Evolutionary conservation across 345 rosid species (phyloP).

Genomic region (Eucalyptus cladocalyx): DNA sequence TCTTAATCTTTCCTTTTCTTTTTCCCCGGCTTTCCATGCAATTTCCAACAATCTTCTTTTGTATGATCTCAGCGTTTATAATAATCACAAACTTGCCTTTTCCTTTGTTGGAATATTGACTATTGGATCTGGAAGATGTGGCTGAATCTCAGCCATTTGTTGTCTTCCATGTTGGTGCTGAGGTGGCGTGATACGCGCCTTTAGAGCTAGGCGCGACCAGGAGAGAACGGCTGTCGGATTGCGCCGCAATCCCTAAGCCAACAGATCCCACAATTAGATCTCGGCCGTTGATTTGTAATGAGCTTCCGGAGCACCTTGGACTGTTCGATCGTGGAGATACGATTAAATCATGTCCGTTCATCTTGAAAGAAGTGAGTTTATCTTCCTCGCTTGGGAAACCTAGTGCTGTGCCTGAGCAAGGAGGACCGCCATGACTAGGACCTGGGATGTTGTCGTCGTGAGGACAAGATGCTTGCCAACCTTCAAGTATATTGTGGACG

Average conservation of each 20-base stretch:
- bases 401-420: neutral
- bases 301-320: no score
- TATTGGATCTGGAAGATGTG: neutral
- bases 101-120: neutral
- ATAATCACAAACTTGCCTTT: neutral
- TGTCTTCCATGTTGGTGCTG: neutral
- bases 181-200: neutral
- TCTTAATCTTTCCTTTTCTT: neutral
- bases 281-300: no score
- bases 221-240: neutral
- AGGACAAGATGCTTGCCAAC: neutral
- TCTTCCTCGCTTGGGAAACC: neutral
- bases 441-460: neutral
- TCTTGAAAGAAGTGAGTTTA: neutral
- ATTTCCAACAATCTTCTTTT: neutral
- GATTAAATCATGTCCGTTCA: neutral
- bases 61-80: no score
- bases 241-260: neutral
- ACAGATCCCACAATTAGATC: no score
- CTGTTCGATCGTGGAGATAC: no score
- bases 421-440: neutral
- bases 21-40: no score
- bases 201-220: fast-evolving
- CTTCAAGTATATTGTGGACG: neutral
- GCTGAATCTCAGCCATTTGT: neutral